Evolutionary conservation across 257 asterid genomes (phyloP).

Genomic region (Nicotiana benthamiana): DNA sequence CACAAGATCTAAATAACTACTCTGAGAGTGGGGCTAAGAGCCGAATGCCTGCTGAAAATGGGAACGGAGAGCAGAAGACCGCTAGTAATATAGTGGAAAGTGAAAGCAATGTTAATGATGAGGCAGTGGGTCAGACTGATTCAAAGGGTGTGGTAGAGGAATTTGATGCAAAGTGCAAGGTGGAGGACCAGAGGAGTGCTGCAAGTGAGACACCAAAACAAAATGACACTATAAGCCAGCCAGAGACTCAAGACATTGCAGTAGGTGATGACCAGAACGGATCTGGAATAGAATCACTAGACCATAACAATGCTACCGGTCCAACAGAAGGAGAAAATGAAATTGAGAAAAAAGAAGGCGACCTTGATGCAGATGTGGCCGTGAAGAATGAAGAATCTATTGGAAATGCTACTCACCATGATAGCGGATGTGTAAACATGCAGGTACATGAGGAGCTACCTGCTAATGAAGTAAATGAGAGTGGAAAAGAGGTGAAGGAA

Average conservation of each 20-base stretch:
- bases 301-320: background rate
- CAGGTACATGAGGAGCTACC: slow-evolving; percentile 29
- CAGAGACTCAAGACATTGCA: slow-evolving; percentile 17
- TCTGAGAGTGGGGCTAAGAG: slow-evolving; percentile 12
- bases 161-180: slow-evolving; percentile 6
- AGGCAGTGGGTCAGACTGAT: slow-evolving; percentile 16
- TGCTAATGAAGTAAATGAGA: slow-evolving; percentile 31
- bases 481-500: slow-evolving; percentile 8
- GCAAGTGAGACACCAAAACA: slow-evolving; percentile 18
- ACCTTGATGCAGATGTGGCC: slow-evolving; percentile 11
- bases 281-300: background rate
- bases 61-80: slow-evolving; percentile 15
- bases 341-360: slow-evolving; percentile 2
- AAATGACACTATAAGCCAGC: slow-evolving; percentile 11
- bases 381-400: slow-evolving; percentile 22
- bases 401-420: slow-evolving; percentile 21
- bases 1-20: slow-evolving; percentile 5
- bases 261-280: background rate
- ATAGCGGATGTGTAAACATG: slow-evolving; percentile 18
- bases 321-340: slow-evolving; percentile 2
- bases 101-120: slow-evolving; percentile 21
- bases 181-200: slow-evolving; percentile 6
- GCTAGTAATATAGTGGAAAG: slow-evolving; percentile 11
- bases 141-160: slow-evolving; percentile 22
- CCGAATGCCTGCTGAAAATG: slow-evolving; percentile 14